Evolutionary conservation across 2,329 filamentous ascomycete species (phyloP).

Genomic region (Trichoderma guizhouense): DNA sequence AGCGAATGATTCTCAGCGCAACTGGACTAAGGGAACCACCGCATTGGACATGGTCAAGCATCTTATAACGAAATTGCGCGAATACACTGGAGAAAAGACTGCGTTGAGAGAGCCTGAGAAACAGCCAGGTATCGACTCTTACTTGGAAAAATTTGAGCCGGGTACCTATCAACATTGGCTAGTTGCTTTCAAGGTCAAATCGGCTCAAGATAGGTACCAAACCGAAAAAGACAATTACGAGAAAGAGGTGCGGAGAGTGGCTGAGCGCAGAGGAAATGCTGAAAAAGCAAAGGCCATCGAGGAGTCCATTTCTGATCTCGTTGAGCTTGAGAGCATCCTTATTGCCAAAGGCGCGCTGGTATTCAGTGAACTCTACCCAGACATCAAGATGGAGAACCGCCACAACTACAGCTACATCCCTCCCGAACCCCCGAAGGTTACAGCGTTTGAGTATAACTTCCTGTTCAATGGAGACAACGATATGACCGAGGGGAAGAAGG

Average conservation of each 20-base stretch:
- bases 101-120: constrained; percentile 19
- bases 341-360: constrained; percentile 60
- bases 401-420: not conserved
- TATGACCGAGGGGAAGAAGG: constrained; percentile 51
- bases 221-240: constrained; percentile 31
- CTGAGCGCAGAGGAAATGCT: constrained; percentile 24
- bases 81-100: constrained; percentile 35
- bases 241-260: constrained; percentile 22
- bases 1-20: constrained; percentile 30
- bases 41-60: constrained; percentile 59
- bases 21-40: constrained; percentile 41
- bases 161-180: constrained; percentile 61
- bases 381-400: constrained; percentile 34
- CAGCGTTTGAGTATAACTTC: constrained; percentile 48
- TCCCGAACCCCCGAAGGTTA: constrained; percentile 22
- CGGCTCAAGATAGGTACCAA: constrained; percentile 31
- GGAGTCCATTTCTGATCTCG: constrained; percentile 48
- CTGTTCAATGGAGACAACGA: constrained; percentile 52
- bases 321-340: constrained; percentile 53
- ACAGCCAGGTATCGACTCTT: constrained; percentile 46
- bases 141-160: constrained; percentile 47
- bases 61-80: constrained; percentile 48
- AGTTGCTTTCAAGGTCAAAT: constrained; percentile 39
- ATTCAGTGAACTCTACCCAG: constrained; percentile 62
- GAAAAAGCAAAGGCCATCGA: constrained; percentile 57